Conservation (phyloP, 345 rosid species). For the Syzygium grande region DNA sequence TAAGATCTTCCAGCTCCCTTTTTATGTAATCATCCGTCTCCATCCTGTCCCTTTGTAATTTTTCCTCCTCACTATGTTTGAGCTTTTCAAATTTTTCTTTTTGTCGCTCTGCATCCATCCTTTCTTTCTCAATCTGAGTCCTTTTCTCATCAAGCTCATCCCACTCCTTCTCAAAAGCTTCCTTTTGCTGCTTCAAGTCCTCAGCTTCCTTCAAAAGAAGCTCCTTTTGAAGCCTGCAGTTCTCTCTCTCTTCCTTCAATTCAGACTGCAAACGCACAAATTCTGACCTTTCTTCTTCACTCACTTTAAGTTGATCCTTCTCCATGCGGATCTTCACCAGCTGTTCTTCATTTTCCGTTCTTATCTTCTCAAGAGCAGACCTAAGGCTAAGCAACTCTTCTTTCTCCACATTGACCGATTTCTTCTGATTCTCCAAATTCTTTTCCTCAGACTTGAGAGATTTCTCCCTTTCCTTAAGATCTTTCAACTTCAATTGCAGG, state of each 20-base stretch:
- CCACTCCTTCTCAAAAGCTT: slow-evolving; percentile 93
- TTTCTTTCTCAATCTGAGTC: slow-evolving; percentile 43
- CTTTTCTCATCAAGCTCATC: slow-evolving; percentile 81
- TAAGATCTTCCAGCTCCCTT: slow-evolving; percentile 61
- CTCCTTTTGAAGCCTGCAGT: slow-evolving; percentile 67
- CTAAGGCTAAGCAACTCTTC: slow-evolving; percentile 44
- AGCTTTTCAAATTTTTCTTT: slow-evolving; percentile 59
- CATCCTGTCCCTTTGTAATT: slow-evolving; percentile 53
- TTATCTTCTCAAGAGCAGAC: slow-evolving; percentile 61
- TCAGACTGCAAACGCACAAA: slow-evolving; percentile 65
- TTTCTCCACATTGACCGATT: slow-evolving; percentile 37
- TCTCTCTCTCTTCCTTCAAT: slow-evolving; percentile 65
- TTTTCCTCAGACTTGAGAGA: slow-evolving; percentile 49
- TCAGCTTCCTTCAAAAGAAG: slow-evolving; percentile 75
- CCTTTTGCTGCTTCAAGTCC: slow-evolving; percentile 77
- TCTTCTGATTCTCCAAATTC: slow-evolving; percentile 53
- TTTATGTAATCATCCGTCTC: slow-evolving; percentile 36
- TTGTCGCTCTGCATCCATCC: slow-evolving; percentile 36
- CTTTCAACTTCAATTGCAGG: slow-evolving; percentile 48
- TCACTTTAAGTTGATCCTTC: slow-evolving; percentile 50
- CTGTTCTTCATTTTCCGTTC: slow-evolving; percentile 53
- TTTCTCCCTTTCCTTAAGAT: slow-evolving; percentile 66
- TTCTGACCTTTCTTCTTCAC: slow-evolving; percentile 77
- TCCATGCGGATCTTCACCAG: slow-evolving; percentile 50
- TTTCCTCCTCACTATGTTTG: slow-evolving; percentile 60